A percentile compares a stretch with the other conserved stretches of the same genome.
phyloP scores from a whole-genome alignment of 2,329 filamentous ascomycete species.

The Thielaviopsis populi region DNA sequence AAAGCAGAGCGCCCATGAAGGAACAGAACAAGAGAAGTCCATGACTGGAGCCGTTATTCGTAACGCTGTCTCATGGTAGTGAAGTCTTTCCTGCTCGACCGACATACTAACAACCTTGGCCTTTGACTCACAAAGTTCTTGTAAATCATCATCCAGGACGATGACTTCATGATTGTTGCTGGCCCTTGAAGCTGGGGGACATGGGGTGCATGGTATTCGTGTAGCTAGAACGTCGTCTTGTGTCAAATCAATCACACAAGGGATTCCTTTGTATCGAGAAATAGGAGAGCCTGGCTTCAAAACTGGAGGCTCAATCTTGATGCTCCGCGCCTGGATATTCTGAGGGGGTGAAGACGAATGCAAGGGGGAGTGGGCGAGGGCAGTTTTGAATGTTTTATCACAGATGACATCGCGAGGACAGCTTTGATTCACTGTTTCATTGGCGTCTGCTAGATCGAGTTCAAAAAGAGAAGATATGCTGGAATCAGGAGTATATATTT shows the following conservation, averaged over 20 bases:
- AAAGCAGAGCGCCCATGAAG: constrained; percentile 19
- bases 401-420: not conserved
- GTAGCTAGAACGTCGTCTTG: not conserved
- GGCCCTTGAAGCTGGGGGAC: not conserved
- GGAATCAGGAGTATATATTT: constrained; percentile 12
- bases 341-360: not conserved
- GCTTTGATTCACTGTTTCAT: not conserved
- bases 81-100: constrained; percentile 23
- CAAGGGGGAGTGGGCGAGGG: not conserved
- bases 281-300: not conserved
- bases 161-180: not conserved
- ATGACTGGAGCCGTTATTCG: constrained; percentile 23
- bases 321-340: not conserved
- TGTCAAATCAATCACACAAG: constrained; percentile 1
- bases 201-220: not conserved
- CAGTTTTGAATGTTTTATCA: constrained; percentile 5
- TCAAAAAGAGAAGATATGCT: constrained; percentile 11
- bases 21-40: constrained; percentile 20
- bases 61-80: constrained; percentile 20
- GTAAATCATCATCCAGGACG: not conserved
- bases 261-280: not conserved
- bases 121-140: constrained; percentile 3
- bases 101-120: not conserved
- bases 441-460: constrained; percentile 5
- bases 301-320: constrained; percentile 9